Conservation (phyloP, 2,329 filamentous ascomycete species). For the Fusarium staphyleae region DNA sequence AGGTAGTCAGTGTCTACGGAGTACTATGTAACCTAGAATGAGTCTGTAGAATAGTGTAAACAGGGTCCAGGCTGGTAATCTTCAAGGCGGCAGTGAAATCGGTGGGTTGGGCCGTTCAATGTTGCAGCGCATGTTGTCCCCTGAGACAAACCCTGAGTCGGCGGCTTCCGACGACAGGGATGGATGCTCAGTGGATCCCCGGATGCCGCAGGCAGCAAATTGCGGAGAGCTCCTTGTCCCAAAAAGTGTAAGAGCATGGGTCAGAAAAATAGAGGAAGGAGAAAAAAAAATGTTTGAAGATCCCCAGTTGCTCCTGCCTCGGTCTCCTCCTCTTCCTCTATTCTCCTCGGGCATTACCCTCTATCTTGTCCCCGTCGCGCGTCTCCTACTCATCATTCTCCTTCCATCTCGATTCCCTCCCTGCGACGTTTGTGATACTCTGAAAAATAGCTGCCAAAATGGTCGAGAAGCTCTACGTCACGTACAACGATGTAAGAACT, state of each 20-base stretch:
- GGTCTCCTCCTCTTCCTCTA: slow-evolving; percentile 15
- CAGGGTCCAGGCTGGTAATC: too few relatives aligned
- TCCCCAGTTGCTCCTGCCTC: slow-evolving; percentile 27
- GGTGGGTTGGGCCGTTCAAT: not conserved
- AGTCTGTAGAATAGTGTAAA: too few relatives aligned
- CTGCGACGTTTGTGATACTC: slow-evolving; percentile 25
- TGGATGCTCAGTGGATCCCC: slow-evolving; percentile 25
- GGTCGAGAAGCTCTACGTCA: slow-evolving; percentile 87
- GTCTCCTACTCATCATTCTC: not conserved
- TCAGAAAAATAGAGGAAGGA: slow-evolving; percentile 21
- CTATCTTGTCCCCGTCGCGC: slow-evolving; percentile 21
- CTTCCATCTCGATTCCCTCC: not conserved
- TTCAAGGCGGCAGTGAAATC: too few relatives aligned
- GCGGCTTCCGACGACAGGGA: slow-evolving; percentile 38
- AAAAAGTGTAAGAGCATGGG: slow-evolving; percentile 25
- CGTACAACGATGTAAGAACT: slow-evolving; percentile 82
- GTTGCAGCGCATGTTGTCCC: slow-evolving; percentile 12
- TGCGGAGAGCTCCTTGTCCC: slow-evolving; percentile 18
- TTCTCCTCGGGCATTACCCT: slow-evolving; percentile 31
- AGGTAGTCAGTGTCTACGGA: too few relatives aligned
- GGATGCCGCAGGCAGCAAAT: slow-evolving; percentile 15
- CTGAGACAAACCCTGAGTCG: slow-evolving; percentile 23
- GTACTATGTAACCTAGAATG: too few relatives aligned
- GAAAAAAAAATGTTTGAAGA: slow-evolving; percentile 39
- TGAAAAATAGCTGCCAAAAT: slow-evolving; percentile 58